Base-by-base conservation (phyloP, 2,329 filamentous ascomycete species). In the Trichoderma atroviride region DNA sequence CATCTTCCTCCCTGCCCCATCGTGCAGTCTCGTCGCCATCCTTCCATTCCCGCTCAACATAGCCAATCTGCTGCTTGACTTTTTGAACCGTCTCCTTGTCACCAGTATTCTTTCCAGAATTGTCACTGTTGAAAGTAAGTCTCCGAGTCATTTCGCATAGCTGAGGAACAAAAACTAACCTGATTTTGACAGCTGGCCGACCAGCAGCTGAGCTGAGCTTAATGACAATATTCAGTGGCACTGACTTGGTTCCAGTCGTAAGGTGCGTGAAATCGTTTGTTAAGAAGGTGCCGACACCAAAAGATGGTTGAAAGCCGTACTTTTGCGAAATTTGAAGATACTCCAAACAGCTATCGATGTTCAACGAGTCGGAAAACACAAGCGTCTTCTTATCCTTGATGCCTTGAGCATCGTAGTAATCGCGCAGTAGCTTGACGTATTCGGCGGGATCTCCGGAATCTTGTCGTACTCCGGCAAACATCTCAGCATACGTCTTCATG, bases 191-290 rank as follows among this genome's bases (percentile, higher is more conserved):
- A 2, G 96, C 94, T 0, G 91, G 88, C 58, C 90, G 88, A 6
- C 94, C 94, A 16, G 85, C 88, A 0, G 94, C 96, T 11, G 92
- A 94, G 71, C 92, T 93, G 71, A 99, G 86, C 82, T 99, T 99
- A 82, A 99, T 97, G 74, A 99, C 96, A 75, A 99, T 99, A 76
- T 99, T 99, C 67, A 99, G 83, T 0, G 96, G 96, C 19, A 90
- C 88, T 0, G 94, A 97, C 81, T 97, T 98, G 74, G 89, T 89
- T 50, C 90, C 90, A 0, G 90, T 92, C 43, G 85, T 88, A 71
- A 87, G 82, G 73, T 91, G 88, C n/a, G 82, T 83, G 78, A 96
- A 99, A 79, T 99, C 96, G 76, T 99, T 97, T 4, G 96, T 99
- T 75, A 99, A 86, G 80, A 93, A 98, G 0, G 96, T 99, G 5